Base-by-base conservation (phyloP, 2,329 filamentous ascomycete species). In the Fusarium liriodendri region DNA sequence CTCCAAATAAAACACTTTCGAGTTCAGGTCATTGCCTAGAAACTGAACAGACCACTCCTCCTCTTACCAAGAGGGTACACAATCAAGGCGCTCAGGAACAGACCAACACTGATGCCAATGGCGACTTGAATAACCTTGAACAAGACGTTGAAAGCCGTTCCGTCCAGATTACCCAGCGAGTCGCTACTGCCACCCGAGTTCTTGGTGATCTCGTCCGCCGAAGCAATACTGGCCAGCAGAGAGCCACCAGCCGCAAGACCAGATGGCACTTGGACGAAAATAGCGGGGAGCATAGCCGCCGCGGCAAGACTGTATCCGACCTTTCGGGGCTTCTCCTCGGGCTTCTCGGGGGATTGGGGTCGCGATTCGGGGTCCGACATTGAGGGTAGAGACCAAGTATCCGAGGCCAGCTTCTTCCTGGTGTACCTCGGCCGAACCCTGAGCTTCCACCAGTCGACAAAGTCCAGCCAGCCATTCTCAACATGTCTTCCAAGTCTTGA, bases 221-320 rank as follows among this genome's bases (percentile, higher is more conserved):
- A 87, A 6, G 84, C 85, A 64, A 92, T 82, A 18, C 90, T 90
- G 9, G 88, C 87, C 6, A 92, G 80, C 20, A 92, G 82, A 16
- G 89, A 90, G 1, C 90, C 90, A 32, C 86, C 86, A 0, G 89
- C 89, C 5, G 90, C 90, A n/a, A 92, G 82, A 32, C 90, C 89
- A 22, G 88, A 89, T 0, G 90, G 90, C 29, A 92, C 90, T 72
- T 91, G 90, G 2, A 92, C 89, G 72, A 97, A 97, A 72, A 98
- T 97, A 6, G 93, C 95, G 0, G 95, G 95, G 11, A 98, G 84
- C 87, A 98, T 94, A 2, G 94, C 93, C 0, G 94, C 94, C 0
- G 95, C 95, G 0, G 95, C 95, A 3, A 97, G 89, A 2, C 93
- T 93, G 80, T 95, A 95, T 14, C 92, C 91, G 7, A 90, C 83